phyloP scores from a whole-genome alignment of 192 early-diverging fungal genomes.

The Endogone sp. region DNA sequence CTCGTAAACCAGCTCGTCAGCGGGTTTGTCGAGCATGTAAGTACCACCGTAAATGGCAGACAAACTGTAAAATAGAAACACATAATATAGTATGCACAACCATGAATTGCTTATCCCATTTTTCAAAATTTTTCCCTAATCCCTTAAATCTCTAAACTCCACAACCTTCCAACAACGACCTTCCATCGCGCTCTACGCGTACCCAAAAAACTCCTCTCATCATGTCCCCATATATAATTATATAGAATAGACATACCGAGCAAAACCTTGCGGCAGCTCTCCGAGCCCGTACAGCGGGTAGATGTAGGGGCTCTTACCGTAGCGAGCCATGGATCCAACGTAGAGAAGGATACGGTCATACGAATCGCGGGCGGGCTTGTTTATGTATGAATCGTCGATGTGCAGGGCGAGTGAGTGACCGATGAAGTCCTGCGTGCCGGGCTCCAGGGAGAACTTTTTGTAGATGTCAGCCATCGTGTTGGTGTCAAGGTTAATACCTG shows the following conservation, averaged over 20 bases:
- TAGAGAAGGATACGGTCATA: conserved; percentile 92
- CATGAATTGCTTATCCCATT: neutral
- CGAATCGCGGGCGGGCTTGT: conserved; percentile 74
- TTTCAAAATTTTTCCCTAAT: too few species aligned
- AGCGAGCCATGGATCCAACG: conserved; percentile 84
- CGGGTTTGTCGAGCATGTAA: conserved; percentile 94
- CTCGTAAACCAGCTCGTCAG: conserved; percentile 87
- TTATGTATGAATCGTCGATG: conserved; percentile 81
- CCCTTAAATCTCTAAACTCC: neutral
- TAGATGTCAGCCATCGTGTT: conserved; percentile 83
- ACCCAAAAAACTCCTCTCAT: neutral
- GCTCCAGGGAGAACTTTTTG: conserved; percentile 86
- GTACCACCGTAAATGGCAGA: conserved; percentile 99
- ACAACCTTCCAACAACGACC: neutral
- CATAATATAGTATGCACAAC: neutral
- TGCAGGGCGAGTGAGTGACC: conserved; percentile 98
- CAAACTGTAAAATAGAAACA: conserved; percentile 50
- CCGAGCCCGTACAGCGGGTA: conserved; percentile 98
- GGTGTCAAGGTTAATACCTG: conserved; percentile 71
- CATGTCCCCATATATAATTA: neutral
- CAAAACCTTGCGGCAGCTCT: conserved; percentile 98
- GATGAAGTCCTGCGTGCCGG: conserved; percentile 95
- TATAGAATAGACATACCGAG: conserved; percentile 51
- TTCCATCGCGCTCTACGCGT: too few species aligned
- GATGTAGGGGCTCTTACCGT: conserved; percentile 96